These are phyloP conservation scores for Protea cynaroides DNA, from an alignment of 164 flowering plant genomes.

Conservation along the genomic window DNA sequence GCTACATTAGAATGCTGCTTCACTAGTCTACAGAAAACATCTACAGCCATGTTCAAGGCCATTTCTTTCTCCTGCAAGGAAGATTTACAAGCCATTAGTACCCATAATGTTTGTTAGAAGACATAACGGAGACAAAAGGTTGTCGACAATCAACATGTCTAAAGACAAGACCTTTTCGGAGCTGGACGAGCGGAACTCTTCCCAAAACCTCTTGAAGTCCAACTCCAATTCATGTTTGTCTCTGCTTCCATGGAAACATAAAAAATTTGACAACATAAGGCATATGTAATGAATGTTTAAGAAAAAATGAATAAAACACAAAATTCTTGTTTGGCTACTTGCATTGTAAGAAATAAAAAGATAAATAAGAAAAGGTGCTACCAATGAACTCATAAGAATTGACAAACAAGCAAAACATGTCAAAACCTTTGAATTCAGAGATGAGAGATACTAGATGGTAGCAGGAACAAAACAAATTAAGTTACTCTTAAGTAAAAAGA, in stretches of 20 bases:
- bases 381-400: too few species aligned
- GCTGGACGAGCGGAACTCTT: slow-evolving; percentile 94
- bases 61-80: slow-evolving; percentile 92
- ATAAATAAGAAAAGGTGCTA: too few species aligned
- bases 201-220: slow-evolving; percentile 99
- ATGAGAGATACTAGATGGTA: too few species aligned
- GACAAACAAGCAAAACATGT: too few species aligned
- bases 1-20: slow-evolving; percentile 81
- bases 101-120: neutral
- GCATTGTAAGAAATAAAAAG: neutral
- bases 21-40: slow-evolving; percentile 93
- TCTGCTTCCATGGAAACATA: slow-evolving; percentile 33
- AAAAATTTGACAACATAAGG: neutral
- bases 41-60: slow-evolving; percentile 88
- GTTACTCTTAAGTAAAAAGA: neutral
- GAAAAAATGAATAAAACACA: neutral
- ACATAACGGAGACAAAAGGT: neutral
- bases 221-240: slow-evolving; percentile 90
- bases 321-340: neutral
- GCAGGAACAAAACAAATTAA: too few species aligned
- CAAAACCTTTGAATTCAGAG: neutral
- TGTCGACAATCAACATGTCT: neutral
- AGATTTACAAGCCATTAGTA: slow-evolving; percentile 19
- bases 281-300: neutral
- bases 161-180: slow-evolving; percentile 69